These are phyloP conservation scores for Pleodorina starrii DNA, from an alignment of 139 green algal species.

Conservation along the genomic window DNA sequence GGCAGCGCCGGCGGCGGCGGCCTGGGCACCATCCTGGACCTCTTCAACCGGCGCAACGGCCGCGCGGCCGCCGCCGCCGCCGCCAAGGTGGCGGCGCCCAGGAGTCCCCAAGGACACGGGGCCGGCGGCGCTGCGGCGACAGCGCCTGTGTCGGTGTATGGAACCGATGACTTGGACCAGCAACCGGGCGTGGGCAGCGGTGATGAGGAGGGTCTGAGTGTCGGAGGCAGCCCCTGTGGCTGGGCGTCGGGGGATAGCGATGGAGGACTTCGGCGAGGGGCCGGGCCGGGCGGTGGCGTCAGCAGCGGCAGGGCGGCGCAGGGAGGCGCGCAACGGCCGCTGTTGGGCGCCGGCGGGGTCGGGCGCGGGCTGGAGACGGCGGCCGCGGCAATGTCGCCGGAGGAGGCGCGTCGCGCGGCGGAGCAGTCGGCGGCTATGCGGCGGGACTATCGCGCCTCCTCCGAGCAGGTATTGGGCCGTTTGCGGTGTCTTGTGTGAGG, in stretches of 20 bases:
- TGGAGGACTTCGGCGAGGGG: too few species aligned
- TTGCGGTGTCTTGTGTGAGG: too few species aligned
- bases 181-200: not conserved
- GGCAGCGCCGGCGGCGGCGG: not conserved
- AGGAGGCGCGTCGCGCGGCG: slow-evolving; percentile 21
- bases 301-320: too few species aligned
- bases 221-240: too few species aligned
- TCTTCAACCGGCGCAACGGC: not conserved
- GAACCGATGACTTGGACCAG: not conserved
- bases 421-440: slow-evolving; percentile 19
- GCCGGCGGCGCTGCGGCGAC: not conserved
- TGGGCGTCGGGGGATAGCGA: too few species aligned
- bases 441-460: slow-evolving; percentile 7
- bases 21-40: not conserved
- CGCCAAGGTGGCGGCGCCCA: not conserved
- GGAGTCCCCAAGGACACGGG: not conserved
- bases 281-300: too few species aligned
- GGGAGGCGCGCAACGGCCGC: too few species aligned
- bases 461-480: too few species aligned
- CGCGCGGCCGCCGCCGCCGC: not conserved
- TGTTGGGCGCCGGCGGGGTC: too few species aligned
- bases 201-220: too few species aligned
- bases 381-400: not conserved
- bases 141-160: not conserved
- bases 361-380: not conserved